phyloP scores from a whole-genome alignment of 31 red algal genomes.

The Asparagopsis taxiformis region DNA sequence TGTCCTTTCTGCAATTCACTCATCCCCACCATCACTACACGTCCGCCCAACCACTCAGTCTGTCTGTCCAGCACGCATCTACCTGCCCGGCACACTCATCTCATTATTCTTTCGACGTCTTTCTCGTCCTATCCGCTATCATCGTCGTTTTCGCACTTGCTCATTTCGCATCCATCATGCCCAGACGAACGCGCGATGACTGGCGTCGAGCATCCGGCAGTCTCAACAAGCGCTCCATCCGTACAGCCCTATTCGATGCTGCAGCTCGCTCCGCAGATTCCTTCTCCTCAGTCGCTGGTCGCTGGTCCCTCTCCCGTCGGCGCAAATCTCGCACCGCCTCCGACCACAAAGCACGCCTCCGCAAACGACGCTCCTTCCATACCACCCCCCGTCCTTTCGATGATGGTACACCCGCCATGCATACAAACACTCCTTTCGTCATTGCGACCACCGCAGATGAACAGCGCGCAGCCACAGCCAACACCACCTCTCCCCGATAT shows the following conservation, averaged over 20 bases:
- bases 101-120: neutral
- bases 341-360: conserved; percentile 59
- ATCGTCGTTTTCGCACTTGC: neutral
- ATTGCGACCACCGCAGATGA: conserved; percentile 48
- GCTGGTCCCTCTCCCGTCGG: conserved; percentile 59
- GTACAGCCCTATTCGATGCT: conserved; percentile 59
- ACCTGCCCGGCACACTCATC: neutral
- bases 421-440: conserved; percentile 50
- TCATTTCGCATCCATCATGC: conserved; percentile 7
- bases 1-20: too few relatives aligned
- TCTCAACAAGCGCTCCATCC: conserved; percentile 61
- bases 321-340: conserved; percentile 46
- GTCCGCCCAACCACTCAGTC: neutral
- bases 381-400: conserved; percentile 31
- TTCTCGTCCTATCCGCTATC: neutral
- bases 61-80: neutral
- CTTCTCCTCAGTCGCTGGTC: conserved; percentile 60
- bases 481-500: conserved; percentile 15
- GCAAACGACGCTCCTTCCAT: conserved; percentile 64
- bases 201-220: conserved; percentile 57
- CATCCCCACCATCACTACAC: neutral
- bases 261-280: conserved; percentile 59
- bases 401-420: conserved; percentile 35
- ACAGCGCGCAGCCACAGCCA: conserved; percentile 11
- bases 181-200: conserved; percentile 33